Evolutionary conservation across 345 rosid species (phyloP), one percentile per base, ranked within the genome.

Genomic region (Lepidium africanum): DNA sequence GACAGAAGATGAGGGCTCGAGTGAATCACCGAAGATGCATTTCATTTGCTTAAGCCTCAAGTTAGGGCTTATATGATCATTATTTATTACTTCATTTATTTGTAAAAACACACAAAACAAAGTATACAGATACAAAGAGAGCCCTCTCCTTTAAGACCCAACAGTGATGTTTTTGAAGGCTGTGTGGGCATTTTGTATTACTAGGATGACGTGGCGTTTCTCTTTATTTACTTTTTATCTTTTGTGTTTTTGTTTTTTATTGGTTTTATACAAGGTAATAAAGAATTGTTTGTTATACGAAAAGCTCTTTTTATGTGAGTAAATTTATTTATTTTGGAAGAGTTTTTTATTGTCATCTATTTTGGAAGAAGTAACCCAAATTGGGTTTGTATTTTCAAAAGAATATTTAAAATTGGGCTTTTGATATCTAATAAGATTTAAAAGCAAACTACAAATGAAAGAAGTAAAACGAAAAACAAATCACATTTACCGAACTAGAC

Each of bases 11-110:
- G 75, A 75, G 79, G 70, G 66, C 83, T 5, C 72, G 68, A 1
- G 85, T 83, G 57, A 80, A 86, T 81, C 93, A 82, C 11, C 82
- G 90, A 65, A 69, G 94, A 66, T 87, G 94, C 86, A 87, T 85
- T 55, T 87, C 94, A 65, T 59, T 73, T 73, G 77, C 77, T 65
- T 73, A 73, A 39, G 53, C 10, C 17, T 48, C 76, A 65, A 72
- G 71, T 48, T 58, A 49, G 53, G 65, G 52, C 8, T 56, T 23
- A 49, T 37, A 35, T 52, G 5, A 5, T 41, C 32, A 37, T 35
- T 35, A 40, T 57, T 65, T 25, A 37, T 63, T 71, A 40, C 30
- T 65, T 65, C 50, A 54, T 63, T 63, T 60, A 3, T 39, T 64
- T 39, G 61, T 73, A 58, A 25, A 48, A 12, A 49, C 25, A 27